Conservation (phyloP, 371 early-diverging fungal species). For the Mucor irregularis region DNA sequence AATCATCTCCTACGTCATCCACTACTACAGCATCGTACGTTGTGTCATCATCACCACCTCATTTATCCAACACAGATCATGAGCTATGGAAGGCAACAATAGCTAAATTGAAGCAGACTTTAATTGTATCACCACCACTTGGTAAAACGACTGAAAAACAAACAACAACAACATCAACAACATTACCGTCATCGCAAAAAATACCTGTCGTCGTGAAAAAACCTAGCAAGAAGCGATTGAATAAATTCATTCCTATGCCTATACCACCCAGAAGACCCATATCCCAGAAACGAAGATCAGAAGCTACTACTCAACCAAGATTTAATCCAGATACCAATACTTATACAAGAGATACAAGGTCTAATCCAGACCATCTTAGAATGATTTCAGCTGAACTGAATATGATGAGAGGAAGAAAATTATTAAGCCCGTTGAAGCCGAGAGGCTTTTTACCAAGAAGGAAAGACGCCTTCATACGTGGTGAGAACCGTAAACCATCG, state of each 20-base stretch:
- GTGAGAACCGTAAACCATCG: conserved; percentile 30
- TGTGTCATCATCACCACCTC: conserved; percentile 45
- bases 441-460: conserved; percentile 61
- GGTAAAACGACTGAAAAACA: conserved; percentile 10
- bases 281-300: conserved; percentile 42
- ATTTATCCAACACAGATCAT: conserved; percentile 18
- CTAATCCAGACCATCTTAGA: conserved; percentile 60
- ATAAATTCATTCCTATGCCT: conserved; percentile 48
- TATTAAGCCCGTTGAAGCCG: conserved; percentile 59
- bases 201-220: not conserved
- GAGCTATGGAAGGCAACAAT: conserved; percentile 24
- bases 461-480: conserved; percentile 49
- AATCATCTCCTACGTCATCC: conserved; percentile 23
- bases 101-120: conserved; percentile 14
- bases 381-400: conserved; percentile 63
- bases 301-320: conserved; percentile 53
- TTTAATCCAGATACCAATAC: conserved; percentile 53
- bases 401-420: conserved; percentile 59
- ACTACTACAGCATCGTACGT: conserved; percentile 41
- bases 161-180: not conserved
- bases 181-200: conserved; percentile 9
- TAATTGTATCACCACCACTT: conserved; percentile 12
- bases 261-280: conserved; percentile 36
- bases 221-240: not conserved
- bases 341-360: conserved; percentile 58